These are phyloP conservation scores for Gossypium laxum DNA, from an alignment of 441 rosid genomes.

Conservation along the genomic window DNA sequence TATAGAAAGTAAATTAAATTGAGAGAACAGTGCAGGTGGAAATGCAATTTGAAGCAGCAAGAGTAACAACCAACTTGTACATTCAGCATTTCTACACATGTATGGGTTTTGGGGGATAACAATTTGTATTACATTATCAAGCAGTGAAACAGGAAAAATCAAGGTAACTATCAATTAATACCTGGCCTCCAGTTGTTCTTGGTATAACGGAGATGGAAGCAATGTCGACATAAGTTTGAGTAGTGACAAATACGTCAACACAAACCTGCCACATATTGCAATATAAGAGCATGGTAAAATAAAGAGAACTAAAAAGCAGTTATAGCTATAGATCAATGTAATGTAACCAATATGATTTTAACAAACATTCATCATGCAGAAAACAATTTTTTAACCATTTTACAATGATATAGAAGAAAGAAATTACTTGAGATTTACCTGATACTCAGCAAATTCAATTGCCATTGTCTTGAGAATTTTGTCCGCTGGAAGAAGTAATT, in stretches of 20 bases:
- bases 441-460: slow-evolving; percentile 85
- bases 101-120: neutral
- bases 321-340: neutral
- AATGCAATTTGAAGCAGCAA: neutral
- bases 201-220: slow-evolving; percentile 84
- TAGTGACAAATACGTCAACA: slow-evolving; percentile 74
- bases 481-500: slow-evolving; percentile 80
- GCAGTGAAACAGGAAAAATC: neutral
- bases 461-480: slow-evolving; percentile 80
- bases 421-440: slow-evolving; percentile 34
- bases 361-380: neutral
- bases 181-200: slow-evolving; percentile 90
- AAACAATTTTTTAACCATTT: neutral
- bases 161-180: slow-evolving; percentile 19
- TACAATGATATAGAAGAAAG: neutral
- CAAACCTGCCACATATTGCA: slow-evolving; percentile 52
- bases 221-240: slow-evolving; percentile 74
- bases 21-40: neutral
- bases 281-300: slow-evolving; percentile 8
- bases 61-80: neutral
- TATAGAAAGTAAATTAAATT: neutral
- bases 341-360: neutral
- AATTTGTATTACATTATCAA: neutral
- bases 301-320: slow-evolving; percentile 4
- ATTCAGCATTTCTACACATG: neutral